These are phyloP conservation scores for Excoecaria agallocha DNA, from an alignment of 345 rosid species.

Conservation along the genomic window DNA sequence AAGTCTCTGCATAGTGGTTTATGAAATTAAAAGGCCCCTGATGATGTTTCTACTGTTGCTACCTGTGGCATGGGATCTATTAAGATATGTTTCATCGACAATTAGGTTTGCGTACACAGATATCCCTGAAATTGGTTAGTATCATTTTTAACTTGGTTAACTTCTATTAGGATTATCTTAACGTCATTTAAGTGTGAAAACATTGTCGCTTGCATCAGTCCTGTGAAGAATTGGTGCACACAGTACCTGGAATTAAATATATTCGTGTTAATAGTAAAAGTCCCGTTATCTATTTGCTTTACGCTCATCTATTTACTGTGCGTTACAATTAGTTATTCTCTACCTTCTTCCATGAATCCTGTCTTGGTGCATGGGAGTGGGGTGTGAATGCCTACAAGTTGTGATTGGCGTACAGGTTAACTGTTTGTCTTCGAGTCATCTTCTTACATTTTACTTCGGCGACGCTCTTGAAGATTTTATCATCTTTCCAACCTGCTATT, in stretches of 20 bases:
- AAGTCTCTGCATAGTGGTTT: not conserved
- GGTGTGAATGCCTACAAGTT: too few species aligned
- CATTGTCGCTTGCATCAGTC: slow-evolving; percentile 1
- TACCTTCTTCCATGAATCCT: too few species aligned
- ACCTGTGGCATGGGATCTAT: slow-evolving; percentile 3
- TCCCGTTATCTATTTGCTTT: not conserved
- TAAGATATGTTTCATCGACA: not conserved
- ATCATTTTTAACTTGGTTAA: slow-evolving; percentile 5
- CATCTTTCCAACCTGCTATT: too few species aligned
- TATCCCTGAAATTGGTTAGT: slow-evolving; percentile 4
- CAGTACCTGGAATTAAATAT: slow-evolving; percentile 9
- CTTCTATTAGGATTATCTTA: slow-evolving; percentile 9
- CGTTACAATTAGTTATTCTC: too few species aligned
- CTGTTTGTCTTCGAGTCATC: too few species aligned
- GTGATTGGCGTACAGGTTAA: too few species aligned
- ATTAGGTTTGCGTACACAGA: slow-evolving; percentile 8
- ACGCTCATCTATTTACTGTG: too few species aligned
- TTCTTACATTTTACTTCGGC: too few species aligned
- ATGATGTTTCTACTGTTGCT: not conserved
- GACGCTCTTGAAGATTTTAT: too few species aligned
- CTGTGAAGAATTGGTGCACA: slow-evolving; percentile 7
- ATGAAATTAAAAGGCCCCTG: not conserved
- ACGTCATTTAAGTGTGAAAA: not conserved
- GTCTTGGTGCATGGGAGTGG: too few species aligned
- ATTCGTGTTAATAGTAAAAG: slow-evolving; percentile 12